Conservation (phyloP, 257 asterid species). For the Ilex aquifolium region DNA sequence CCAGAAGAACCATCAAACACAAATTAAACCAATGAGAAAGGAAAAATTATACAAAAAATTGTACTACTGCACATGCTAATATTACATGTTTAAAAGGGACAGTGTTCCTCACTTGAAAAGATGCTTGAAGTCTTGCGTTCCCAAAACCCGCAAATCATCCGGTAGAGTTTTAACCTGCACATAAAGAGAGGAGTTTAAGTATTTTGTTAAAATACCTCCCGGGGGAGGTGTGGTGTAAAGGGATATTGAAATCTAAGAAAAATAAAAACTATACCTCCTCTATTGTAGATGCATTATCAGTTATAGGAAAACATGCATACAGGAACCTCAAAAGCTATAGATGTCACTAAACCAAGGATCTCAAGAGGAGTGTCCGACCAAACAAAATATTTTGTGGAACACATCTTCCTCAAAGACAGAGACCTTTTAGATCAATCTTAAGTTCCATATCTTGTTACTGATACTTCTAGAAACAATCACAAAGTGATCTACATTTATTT, state of each 20-base stretch:
- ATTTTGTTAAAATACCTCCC: neutral
- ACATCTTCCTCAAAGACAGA: conserved; percentile 46
- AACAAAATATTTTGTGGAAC: conserved; percentile 69
- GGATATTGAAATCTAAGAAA: neutral
- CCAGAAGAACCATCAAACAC: no score
- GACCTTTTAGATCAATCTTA: no score
- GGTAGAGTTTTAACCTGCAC: conserved; percentile 71
- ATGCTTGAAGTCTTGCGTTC: conserved; percentile 89
- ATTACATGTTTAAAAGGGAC: neutral
- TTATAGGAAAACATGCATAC: conserved; percentile 42
- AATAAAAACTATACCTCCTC: conserved; percentile 53
- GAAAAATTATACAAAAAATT: no score
- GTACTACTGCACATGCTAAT: neutral
- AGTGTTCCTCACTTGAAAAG: conserved; percentile 58
- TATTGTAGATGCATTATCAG: conserved; percentile 63
- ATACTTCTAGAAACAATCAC: no score
- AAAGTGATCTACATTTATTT: neutral
- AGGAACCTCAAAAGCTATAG: conserved; percentile 63
- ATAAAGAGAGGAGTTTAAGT: neutral
- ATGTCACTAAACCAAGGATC: conserved; percentile 69
- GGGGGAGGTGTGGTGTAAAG: no score
- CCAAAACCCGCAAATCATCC: conserved; percentile 81
- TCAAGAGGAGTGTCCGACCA: conserved; percentile 71
- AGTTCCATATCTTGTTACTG: no score
- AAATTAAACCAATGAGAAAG: no score